phyloP scores from a whole-genome alignment of 257 asterid genomes.

The Henckelia pumila region DNA sequence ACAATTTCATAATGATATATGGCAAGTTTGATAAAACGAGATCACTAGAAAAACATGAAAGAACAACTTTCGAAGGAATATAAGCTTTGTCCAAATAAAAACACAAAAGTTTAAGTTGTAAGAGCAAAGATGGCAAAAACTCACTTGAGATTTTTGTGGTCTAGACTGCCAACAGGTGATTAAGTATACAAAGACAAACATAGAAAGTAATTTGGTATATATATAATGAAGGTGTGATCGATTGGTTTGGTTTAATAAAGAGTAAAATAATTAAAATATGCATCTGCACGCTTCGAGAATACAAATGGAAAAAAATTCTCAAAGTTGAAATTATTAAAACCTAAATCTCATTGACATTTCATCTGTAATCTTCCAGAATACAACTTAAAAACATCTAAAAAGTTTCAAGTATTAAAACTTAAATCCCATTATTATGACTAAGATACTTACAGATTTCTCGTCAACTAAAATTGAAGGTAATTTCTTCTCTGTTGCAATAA shows the following conservation, averaged over 20 bases:
- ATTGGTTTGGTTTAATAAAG: neutral
- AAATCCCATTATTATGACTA: neutral
- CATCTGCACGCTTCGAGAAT: neutral
- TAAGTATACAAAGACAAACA: neutral
- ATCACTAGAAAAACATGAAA: no score
- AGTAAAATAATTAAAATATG: neutral
- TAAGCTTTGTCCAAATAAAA: no score
- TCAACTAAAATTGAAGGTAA: constrained; percentile 96
- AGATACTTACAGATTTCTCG: constrained; percentile 81
- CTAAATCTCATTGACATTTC: neutral
- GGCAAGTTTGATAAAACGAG: no score
- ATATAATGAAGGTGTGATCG: neutral
- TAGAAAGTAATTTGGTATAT: no score
- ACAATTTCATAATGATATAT: no score
- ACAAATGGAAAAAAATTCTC: neutral
- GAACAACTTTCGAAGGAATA: no score
- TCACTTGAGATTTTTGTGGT: no score
- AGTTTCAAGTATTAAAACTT: neutral
- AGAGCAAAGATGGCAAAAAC: no score
- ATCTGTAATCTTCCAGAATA: neutral
- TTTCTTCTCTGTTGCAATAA: constrained; percentile 89
- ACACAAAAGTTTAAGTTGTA: no score
- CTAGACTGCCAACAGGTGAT: neutral
- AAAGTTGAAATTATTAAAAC: no score
- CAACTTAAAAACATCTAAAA: neutral